Conservation (phyloP, 805 yeast genomes). For the Wickerhamomyces strasburgensis region DNA sequence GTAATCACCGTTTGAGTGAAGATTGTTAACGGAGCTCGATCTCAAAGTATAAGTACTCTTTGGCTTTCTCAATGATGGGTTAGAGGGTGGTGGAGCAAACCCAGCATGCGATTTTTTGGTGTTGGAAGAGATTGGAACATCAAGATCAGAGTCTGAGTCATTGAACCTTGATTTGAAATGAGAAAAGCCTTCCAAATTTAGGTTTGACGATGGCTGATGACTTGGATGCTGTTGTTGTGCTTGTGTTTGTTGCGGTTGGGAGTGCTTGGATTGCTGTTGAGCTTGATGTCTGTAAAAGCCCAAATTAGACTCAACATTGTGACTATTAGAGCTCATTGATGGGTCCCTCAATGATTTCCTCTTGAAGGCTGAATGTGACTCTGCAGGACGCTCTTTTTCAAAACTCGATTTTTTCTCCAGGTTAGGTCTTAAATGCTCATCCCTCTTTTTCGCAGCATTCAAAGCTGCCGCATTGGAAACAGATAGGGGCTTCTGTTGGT, state of each 20-base stretch:
- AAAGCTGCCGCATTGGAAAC: constrained; percentile 27
- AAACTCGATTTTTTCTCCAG: constrained; percentile 43
- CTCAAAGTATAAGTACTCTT: constrained; percentile 24
- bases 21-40: constrained; percentile 22
- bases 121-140: constrained; percentile 20
- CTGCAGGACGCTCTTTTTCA: constrained; percentile 38
- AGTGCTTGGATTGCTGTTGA: constrained; percentile 10
- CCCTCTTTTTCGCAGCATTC: constrained; percentile 50
- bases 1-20: constrained; percentile 4
- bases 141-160: constrained; percentile 61
- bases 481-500: constrained; percentile 7
- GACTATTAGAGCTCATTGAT: constrained; percentile 12
- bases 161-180: constrained; percentile 46
- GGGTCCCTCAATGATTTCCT: constrained; percentile 33
- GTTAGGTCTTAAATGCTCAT: constrained; percentile 28
- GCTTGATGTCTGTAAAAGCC: constrained; percentile 26
- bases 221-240: constrained; percentile 9
- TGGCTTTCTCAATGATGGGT: constrained; percentile 21
- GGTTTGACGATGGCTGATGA: constrained; percentile 4
- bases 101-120: constrained; percentile 2
- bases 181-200: constrained; percentile 24
- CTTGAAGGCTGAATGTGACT: constrained; percentile 32
- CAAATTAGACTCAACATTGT: constrained; percentile 19
- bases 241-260: constrained; percentile 10
- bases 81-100: constrained; percentile 18